Evolutionary conservation across 2,329 filamentous ascomycete genomes (phyloP).

Genomic region (Thelonectria discophora): DNA sequence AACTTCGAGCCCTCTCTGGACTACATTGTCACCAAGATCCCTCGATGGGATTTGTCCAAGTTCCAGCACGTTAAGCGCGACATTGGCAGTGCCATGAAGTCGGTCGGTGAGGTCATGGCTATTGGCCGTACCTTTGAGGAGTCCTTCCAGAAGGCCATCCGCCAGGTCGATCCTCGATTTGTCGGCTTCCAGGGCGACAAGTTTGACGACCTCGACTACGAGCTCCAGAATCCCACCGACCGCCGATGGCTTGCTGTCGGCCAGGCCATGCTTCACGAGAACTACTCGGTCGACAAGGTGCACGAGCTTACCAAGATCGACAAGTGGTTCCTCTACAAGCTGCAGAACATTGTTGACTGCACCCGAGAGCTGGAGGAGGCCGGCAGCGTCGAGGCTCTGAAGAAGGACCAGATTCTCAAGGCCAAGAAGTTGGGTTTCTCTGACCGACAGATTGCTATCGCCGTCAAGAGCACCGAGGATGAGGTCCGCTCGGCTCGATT

Average conservation of each 20-base stretch:
- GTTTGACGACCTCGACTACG: conserved; percentile 91
- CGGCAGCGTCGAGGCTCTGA: conserved; percentile 82
- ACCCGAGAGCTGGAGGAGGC: conserved; percentile 85
- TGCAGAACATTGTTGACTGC: conserved; percentile 95
- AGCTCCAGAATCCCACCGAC: conserved; percentile 91
- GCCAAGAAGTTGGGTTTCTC: conserved; percentile 99
- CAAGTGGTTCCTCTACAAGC: conserved; percentile 99
- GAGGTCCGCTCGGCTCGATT: conserved; percentile 86
- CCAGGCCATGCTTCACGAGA: conserved; percentile 96
- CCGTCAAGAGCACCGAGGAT: conserved; percentile 87
- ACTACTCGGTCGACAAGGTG: conserved; percentile 90
- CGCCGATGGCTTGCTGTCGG: conserved; percentile 97
- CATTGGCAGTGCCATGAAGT: conserved; percentile 99
- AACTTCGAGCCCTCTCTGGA: conserved; percentile 98
- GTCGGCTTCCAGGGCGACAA: conserved; percentile 94
- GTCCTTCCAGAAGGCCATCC: conserved; percentile 98
- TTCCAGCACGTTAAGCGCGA: conserved; percentile 99
- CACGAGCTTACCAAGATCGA: conserved; percentile 98
- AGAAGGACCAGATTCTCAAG: conserved; percentile 87
- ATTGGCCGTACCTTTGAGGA: conserved; percentile 99
- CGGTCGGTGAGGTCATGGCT: conserved; percentile 98
- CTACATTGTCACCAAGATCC: conserved; percentile 98
- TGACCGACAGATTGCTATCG: conserved; percentile 90
- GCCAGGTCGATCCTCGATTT: conserved; percentile 92
- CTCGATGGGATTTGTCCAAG: conserved; percentile 97